These are phyloP conservation scores for Mentha longifolia DNA, from an alignment of 257 asterid species.

Conservation along the genomic window DNA sequence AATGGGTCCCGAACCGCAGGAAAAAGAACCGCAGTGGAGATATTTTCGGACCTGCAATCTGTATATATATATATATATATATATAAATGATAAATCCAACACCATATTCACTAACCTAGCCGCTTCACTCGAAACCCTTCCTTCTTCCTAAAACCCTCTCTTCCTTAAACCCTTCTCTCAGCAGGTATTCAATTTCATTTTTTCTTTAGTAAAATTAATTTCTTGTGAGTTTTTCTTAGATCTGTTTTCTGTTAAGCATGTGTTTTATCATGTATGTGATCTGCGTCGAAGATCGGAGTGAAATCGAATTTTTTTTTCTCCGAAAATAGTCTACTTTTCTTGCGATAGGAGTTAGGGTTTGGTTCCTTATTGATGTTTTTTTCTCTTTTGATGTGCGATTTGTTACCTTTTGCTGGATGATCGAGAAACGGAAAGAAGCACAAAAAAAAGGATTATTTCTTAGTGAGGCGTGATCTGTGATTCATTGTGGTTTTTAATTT, in stretches of 20 bases:
- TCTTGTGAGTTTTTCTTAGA: neutral
- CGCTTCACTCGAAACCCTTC: conserved; percentile 28
- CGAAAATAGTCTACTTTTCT: neutral
- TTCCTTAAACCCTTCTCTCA: neutral
- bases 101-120: conserved; percentile 42
- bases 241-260: neutral
- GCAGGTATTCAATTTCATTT: conserved; percentile 22
- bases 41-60: neutral
- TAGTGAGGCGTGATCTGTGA: neutral
- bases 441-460: neutral
- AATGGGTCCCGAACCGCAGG: conserved; percentile 12
- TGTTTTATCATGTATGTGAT: neutral
- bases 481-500: neutral
- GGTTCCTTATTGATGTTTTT: neutral
- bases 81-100: neutral
- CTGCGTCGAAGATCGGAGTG: neutral
- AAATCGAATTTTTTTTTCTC: neutral
- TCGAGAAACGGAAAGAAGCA: neutral
- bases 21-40: conserved; percentile 7
- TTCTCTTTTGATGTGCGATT: neutral
- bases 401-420: neutral
- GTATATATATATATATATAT: too few species aligned
- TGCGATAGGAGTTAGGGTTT: neutral
- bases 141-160: neutral
- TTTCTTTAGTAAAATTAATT: neutral